Conservation (phyloP, 768 basidiomycete genomes). For the Panus rudis region DNA sequence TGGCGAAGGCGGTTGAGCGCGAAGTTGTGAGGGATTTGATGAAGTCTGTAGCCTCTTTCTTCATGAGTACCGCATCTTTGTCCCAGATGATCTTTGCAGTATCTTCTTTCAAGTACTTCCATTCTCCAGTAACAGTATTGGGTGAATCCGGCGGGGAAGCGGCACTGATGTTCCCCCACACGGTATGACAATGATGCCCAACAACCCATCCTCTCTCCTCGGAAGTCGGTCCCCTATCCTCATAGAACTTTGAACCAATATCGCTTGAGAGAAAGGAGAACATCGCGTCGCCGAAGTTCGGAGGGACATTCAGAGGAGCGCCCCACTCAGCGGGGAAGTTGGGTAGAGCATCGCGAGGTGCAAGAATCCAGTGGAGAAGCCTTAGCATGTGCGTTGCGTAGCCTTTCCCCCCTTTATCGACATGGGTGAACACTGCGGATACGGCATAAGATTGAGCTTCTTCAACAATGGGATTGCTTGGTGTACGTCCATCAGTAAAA, state of each 20-base stretch:
- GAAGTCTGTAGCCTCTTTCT: constrained; percentile 17
- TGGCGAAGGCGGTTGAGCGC: constrained; percentile 33
- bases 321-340: constrained; percentile 39
- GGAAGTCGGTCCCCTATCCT: constrained; percentile 32
- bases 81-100: constrained; percentile 33
- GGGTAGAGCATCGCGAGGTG: constrained; percentile 24
- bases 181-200: constrained; percentile 29
- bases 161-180: too few species aligned
- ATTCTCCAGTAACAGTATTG: constrained; percentile 1
- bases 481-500: too few species aligned
- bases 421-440: constrained; percentile 51
- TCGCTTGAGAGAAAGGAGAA: constrained; percentile 52
- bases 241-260: constrained; percentile 41
- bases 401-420: constrained; percentile 43
- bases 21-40: too few species aligned
- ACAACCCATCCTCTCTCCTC: constrained; percentile 39
- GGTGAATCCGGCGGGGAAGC: background rate
- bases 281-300: constrained; percentile 29
- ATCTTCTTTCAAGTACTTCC: constrained; percentile 28
- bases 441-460: constrained; percentile 42
- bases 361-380: constrained; percentile 51
- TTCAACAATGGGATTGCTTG: too few species aligned
- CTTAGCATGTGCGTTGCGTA: constrained; percentile 61
- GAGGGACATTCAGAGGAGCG: constrained; percentile 27
- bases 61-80: constrained; percentile 33